phyloP scores from a whole-genome alignment of 345 rosid genomes.

The Boechera divaricarpa region DNA sequence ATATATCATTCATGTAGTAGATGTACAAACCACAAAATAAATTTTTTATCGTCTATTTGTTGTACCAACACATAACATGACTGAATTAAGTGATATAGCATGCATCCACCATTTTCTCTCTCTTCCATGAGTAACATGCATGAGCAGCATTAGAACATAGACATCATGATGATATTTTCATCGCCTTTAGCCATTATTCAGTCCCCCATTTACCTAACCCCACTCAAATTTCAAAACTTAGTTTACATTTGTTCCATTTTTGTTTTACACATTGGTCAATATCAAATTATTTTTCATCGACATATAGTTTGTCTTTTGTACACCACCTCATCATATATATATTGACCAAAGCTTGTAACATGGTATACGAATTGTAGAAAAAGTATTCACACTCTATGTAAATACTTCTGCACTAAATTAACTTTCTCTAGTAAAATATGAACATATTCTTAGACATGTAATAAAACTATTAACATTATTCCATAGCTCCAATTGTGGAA shows the following conservation, averaged over 20 bases:
- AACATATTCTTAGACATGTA: not conserved
- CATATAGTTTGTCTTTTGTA: conserved; percentile 5
- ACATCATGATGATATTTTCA: conserved; percentile 47
- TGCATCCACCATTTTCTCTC: conserved; percentile 16
- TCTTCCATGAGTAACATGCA: conserved; percentile 44
- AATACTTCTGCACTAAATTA: not conserved
- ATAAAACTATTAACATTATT: not conserved
- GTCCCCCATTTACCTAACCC: conserved; percentile 53
- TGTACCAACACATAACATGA: conserved; percentile 1
- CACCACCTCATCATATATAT: not conserved
- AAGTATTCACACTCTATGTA: not conserved
- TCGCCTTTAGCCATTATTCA: conserved; percentile 59
- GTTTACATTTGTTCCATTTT: conserved; percentile 24
- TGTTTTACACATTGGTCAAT: conserved; percentile 32
- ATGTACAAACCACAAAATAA: conserved; percentile 17
- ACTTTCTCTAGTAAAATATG: not conserved
- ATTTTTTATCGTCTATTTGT: not conserved
- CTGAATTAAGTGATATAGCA: conserved; percentile 11
- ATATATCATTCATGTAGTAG: conserved; percentile 1
- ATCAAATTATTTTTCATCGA: conserved; percentile 14
- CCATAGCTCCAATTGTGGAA: not conserved
- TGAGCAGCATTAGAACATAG: conserved; percentile 37
- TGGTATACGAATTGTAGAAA: not conserved
- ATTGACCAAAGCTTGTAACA: not conserved
- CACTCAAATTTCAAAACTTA: conserved; percentile 41